These are phyloP conservation scores for Calonectria crousiana DNA, from an alignment of 2,329 filamentous ascomycete species.

Conservation along the genomic window DNA sequence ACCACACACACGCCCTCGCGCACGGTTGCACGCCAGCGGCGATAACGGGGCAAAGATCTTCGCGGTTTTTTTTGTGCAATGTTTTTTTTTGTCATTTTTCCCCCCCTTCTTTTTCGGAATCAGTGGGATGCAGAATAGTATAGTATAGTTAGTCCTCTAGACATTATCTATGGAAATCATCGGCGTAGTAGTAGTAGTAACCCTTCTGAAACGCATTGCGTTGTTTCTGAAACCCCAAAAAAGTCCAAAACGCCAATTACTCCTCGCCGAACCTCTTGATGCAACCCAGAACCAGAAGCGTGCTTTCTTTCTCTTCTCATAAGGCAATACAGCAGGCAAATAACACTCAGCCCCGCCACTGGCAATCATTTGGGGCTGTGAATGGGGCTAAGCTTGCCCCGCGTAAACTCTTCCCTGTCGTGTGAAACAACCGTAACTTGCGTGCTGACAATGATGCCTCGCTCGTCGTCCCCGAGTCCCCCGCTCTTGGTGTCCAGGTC, in stretches of 20 bases:
- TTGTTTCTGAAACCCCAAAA: neutral
- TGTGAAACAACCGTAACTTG: constrained; percentile 13
- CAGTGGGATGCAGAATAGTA: neutral
- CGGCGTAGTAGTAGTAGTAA: neutral
- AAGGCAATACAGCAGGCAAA: neutral
- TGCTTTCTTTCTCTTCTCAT: neutral
- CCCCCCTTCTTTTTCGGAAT: neutral
- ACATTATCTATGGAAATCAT: constrained; percentile 3
- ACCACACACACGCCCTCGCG: neutral
- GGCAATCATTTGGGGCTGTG: neutral
- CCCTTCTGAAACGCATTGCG: neutral
- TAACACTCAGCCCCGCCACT: neutral
- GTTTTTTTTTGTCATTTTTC: no score
- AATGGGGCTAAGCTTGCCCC: constrained; percentile 1
- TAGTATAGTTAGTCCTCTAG: neutral
- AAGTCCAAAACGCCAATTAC: constrained; percentile 3
- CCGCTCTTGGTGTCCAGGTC: neutral
- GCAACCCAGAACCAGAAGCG: constrained; percentile 7
- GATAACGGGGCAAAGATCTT: neutral
- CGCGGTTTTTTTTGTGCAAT: neutral
- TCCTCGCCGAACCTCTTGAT: neutral
- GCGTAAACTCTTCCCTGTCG: neutral
- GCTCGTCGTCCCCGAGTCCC: neutral
- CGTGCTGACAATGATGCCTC: constrained; percentile 7
- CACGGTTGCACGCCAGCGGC: neutral